These are phyloP conservation scores for Yamadazyma spencermartinsiae DNA, from an alignment of 1,139 yeast genomes.

Conservation along the genomic window DNA sequence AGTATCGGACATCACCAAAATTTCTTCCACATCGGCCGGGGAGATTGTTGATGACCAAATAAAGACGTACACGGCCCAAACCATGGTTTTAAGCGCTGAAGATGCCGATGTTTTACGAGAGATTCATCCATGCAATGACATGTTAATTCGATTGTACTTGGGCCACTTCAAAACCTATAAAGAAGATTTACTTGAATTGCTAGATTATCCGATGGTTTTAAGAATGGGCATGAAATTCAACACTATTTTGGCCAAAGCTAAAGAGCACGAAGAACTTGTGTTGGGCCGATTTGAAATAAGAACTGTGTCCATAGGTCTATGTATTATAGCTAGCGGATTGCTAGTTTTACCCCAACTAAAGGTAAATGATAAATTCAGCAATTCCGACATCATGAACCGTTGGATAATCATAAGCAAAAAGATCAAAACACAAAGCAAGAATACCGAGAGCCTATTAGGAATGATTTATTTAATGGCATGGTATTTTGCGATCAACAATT, in stretches of 20 bases:
- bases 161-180: constrained; percentile 18
- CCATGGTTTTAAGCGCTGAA: constrained; percentile 15
- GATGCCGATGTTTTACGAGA: constrained; percentile 20
- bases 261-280: constrained; percentile 3
- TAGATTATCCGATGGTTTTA: constrained; percentile 15
- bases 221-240: constrained; percentile 6
- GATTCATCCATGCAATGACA: constrained; percentile 17
- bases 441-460: constrained; percentile 26
- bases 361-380: constrained; percentile 10
- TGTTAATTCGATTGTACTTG: constrained; percentile 14
- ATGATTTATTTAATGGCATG: constrained; percentile 28
- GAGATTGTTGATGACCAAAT: constrained; percentile 13
- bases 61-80: constrained; percentile 10
- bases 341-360: constrained; percentile 17
- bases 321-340: constrained; percentile 26
- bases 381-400: constrained; percentile 19
- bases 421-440: constrained; percentile 20
- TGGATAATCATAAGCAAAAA: constrained; percentile 28
- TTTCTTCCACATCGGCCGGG: constrained; percentile 2
- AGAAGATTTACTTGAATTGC: constrained; percentile 18
- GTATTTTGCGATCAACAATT: constrained; percentile 29
- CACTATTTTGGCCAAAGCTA: background rate
- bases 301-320: constrained; percentile 18
- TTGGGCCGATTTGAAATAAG: constrained; percentile 16
- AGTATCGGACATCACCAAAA: background rate